Base-by-base conservation (phyloP, 768 basidiomycete genomes). In the Mycena haematopus region DNA sequence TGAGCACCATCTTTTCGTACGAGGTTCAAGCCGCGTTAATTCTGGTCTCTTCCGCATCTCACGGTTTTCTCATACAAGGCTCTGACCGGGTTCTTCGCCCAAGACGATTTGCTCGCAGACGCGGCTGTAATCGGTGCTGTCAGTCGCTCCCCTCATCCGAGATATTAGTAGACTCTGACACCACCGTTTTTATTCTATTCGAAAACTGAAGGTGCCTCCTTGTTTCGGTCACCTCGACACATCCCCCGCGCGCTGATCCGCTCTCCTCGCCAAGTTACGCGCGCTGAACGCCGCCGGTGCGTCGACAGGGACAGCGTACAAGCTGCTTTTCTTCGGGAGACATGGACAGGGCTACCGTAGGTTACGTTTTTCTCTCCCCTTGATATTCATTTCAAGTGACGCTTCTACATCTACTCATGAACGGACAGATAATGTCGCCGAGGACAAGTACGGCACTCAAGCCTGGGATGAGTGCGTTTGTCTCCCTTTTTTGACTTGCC, bases 341-440 rank as follows among this genome's bases (percentile, higher is more conserved):
- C 91, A 93, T 63, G 91, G 91, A 1, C 78, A 92, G 73, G 91
- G 90, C 57, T 84, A 80, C 68, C 90, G 90, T 91, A 72, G 66
- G 88, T 76, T 67, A n/a, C n/a, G n/a, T n/a, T n/a, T n/a, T n/a
- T n/a, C n/a, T n/a, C n/a, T n/a, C n/a, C n/a, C n/a, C n/a, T n/a
- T n/a, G n/a, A n/a, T n/a, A n/a, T n/a, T n/a, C n/a, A n/a, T n/a
- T n/a, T n/a, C n/a, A n/a, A n/a, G n/a, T n/a, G n/a, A n/a, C n/a
- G n/a, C n/a, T n/a, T n/a, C n/a, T n/a, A n/a, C n/a, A n/a, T n/a
- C n/a, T n/a, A n/a, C n/a, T n/a, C n/a, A n/a, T n/a, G n/a, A n/a
- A n/a, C n/a, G 45, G 33, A 35, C 65, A 91, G 89, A 93, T 75
- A 93, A 93, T 65, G 80, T 88, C 0, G 91, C 77, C 0, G 82